Conservation (phyloP, 345 rosid species). For the Bretschneidera sinensis region DNA sequence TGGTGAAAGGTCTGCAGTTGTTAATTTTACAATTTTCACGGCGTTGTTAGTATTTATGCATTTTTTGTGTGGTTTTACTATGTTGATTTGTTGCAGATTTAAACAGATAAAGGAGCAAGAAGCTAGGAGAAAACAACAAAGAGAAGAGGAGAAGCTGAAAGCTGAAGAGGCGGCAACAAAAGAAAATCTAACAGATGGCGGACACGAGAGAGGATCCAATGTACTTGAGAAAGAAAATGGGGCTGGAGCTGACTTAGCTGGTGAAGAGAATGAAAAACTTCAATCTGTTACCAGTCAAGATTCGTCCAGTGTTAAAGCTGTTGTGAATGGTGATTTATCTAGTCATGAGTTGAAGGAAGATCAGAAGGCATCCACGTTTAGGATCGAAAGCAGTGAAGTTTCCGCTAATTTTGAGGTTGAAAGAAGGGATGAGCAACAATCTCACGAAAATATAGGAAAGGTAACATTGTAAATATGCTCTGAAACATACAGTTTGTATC, state of each 20-base stretch:
- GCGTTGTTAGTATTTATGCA: background rate
- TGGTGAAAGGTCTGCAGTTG: conserved; percentile 59
- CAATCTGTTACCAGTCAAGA: conserved; percentile 16
- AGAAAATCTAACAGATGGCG: conserved; percentile 23
- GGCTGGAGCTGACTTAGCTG: conserved; percentile 20
- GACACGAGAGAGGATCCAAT: conserved; percentile 7
- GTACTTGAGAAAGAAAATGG: conserved; percentile 25
- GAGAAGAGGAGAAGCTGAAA: conserved; percentile 56
- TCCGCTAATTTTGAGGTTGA: conserved; percentile 23
- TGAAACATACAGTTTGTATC: background rate
- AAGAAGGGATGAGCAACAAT: conserved; percentile 15
- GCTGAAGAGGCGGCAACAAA: conserved; percentile 37
- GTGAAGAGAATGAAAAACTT: conserved; percentile 18
- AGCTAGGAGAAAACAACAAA: conserved; percentile 55
- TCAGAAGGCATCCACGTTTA: conserved; percentile 14
- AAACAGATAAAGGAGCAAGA: conserved; percentile 78
- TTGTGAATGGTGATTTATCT: conserved; percentile 43
- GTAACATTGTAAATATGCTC: conserved; percentile 3
- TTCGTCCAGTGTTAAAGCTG: conserved; percentile 26
- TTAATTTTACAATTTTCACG: conserved; percentile 3
- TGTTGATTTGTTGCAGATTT: conserved; percentile 46
- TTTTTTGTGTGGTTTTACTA: conserved; percentile 16
- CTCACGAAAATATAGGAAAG: conserved; percentile 23
- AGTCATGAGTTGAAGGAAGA: conserved; percentile 26
- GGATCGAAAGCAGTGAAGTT: conserved; percentile 24